Evolutionary conservation across 192 early-diverging fungal species (phyloP).

Genomic region (Entomortierella chlamydospora): DNA sequence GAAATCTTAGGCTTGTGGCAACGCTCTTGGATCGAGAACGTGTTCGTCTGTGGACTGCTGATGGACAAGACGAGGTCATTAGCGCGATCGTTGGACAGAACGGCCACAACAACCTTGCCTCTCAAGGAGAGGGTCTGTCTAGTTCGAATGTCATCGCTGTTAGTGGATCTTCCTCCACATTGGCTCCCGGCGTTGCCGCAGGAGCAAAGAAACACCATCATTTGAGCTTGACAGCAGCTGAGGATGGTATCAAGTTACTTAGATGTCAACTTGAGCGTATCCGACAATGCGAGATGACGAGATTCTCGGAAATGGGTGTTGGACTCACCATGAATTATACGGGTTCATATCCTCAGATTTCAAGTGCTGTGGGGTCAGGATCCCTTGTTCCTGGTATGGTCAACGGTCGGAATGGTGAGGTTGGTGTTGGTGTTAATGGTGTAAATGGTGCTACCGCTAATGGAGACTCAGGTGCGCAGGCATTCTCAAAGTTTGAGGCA

Average conservation of each 20-base stretch:
- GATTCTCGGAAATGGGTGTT: conserved; percentile 50
- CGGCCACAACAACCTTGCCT: conserved; percentile 5
- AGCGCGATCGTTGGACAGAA: conserved; percentile 44
- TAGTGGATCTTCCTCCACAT: not conserved
- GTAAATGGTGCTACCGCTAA: not conserved
- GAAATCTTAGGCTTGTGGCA: conserved; percentile 44
- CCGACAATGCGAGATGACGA: conserved; percentile 48
- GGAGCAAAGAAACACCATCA: conserved; percentile 51
- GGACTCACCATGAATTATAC: conserved; percentile 47
- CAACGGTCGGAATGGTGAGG: not conserved
- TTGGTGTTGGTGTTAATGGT: not conserved
- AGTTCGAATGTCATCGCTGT: no score
- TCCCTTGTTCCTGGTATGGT: not conserved
- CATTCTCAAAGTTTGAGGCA: conserved; percentile 37
- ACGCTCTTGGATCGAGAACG: conserved; percentile 55
- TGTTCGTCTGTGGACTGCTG: conserved; percentile 53
- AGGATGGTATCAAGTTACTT: conserved; percentile 50
- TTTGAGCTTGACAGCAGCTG: conserved; percentile 41
- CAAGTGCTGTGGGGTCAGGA: not conserved
- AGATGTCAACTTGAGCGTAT: conserved; percentile 49
- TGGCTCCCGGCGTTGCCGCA: conserved; percentile 24
- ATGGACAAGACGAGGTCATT: conserved; percentile 50
- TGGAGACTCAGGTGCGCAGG: not conserved
- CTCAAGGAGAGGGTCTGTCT: no score
- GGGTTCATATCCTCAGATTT: conserved; percentile 11